phyloP scores from a whole-genome alignment of 352 stramenopile genomes.

The Phytophthora capsici region DNA sequence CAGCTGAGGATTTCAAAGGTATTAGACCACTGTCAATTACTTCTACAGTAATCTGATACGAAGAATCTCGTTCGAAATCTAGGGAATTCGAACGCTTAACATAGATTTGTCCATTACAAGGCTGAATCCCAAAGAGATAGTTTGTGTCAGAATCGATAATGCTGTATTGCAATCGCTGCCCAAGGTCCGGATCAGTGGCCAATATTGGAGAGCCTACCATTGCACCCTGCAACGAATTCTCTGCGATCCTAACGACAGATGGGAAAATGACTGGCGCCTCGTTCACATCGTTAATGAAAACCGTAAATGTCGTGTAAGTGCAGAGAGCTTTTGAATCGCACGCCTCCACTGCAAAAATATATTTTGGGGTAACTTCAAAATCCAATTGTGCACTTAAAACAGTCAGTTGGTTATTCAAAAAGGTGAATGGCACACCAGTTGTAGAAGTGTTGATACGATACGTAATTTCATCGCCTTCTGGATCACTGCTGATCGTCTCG shows the following conservation, averaged over 20 bases:
- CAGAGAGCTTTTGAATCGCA: constrained; percentile 26
- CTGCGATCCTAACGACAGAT: constrained; percentile 18
- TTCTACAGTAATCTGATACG: constrained; percentile 32
- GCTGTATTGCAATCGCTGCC: constrained; percentile 21
- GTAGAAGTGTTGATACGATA: constrained; percentile 9
- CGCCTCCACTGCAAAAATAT: constrained; percentile 19
- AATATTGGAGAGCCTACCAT: constrained; percentile 23
- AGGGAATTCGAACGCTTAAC: constrained; percentile 42
- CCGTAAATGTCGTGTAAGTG: constrained; percentile 9
- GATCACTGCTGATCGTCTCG: constrained; percentile 19
- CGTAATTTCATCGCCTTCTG: constrained; percentile 21
- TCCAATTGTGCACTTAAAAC: constrained; percentile 21
- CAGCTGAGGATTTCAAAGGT: constrained; percentile 30
- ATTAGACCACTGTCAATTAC: constrained; percentile 53
- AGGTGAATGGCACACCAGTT: constrained; percentile 19
- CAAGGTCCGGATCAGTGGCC: constrained; percentile 27
- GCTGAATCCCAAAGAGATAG: constrained; percentile 51
- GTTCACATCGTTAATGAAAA: constrained; percentile 28
- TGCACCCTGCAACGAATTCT: constrained; percentile 21
- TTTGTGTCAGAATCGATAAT: constrained; percentile 37
- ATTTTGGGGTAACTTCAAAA: constrained; percentile 19
- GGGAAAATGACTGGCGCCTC: constrained; percentile 29
- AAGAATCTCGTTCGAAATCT: constrained; percentile 42
- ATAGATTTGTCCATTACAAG: constrained; percentile 61
- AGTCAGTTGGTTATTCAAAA: constrained; percentile 24